A percentile compares a stretch with the other conserved stretches of the same genome.
phyloP scores from a whole-genome alignment of 2,329 filamentous ascomycete genomes.

The Fusarium vanettenii region DNA sequence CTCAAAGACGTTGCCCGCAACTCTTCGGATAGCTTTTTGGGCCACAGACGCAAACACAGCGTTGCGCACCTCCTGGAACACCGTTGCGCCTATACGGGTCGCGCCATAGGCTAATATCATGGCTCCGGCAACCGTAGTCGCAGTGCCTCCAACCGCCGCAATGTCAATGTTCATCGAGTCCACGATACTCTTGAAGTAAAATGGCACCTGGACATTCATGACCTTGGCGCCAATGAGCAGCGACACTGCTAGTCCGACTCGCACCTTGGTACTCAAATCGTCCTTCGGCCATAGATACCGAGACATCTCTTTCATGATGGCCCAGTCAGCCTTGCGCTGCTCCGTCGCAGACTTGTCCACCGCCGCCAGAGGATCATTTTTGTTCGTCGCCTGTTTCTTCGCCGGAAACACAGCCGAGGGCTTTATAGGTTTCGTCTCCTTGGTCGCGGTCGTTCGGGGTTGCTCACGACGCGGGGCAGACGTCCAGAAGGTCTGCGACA shows the following conservation, averaged over 20 bases:
- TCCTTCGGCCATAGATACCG: conserved; percentile 96
- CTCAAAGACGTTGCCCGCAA: conserved; percentile 92
- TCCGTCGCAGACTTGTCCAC: conserved; percentile 74
- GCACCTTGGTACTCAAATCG: conserved; percentile 76
- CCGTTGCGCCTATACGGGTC: conserved; percentile 85
- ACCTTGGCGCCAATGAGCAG: conserved; percentile 92
- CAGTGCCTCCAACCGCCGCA: conserved; percentile 85
- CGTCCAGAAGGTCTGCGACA: conserved; percentile 48
- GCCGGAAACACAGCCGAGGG: conserved; percentile 30
- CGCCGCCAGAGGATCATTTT: conserved; percentile 48
- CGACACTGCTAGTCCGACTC: conserved; percentile 85
- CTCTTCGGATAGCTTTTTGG: conserved; percentile 92
- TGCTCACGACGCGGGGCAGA: conserved; percentile 45
- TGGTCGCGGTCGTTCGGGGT: conserved; percentile 29
- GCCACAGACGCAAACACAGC: conserved; percentile 97
- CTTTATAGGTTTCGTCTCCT: conserved; percentile 36
- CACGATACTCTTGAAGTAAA: conserved; percentile 98
- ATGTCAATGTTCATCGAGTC: conserved; percentile 98
- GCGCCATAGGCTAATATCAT: conserved; percentile 95
- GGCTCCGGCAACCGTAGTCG: conserved; percentile 86
- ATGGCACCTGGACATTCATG: conserved; percentile 96
- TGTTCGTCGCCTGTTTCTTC: conserved; percentile 33
- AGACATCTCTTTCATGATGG: conserved; percentile 98
- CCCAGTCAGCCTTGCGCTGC: conserved; percentile 97
- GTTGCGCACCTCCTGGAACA: conserved; percentile 95